Evolutionary conservation across 1,284 basidiomycete species (phyloP).

Genomic region (Thelephora terrestris): DNA sequence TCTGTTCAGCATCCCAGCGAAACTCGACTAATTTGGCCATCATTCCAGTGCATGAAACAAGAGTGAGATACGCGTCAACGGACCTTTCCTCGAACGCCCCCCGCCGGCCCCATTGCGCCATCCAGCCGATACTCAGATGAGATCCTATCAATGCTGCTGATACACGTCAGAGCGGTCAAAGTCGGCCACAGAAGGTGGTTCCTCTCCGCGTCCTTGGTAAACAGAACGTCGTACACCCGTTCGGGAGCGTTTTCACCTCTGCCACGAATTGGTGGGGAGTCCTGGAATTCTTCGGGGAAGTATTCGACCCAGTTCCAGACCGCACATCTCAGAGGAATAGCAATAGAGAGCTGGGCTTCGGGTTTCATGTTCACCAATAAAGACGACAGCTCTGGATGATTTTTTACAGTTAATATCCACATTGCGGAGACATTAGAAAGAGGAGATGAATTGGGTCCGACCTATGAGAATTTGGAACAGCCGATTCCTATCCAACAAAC

Average conservation of each 20-base stretch:
- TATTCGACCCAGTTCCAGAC: constrained; percentile 91
- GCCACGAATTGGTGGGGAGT: constrained; percentile 53
- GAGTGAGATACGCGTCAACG: background rate
- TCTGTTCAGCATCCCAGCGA: constrained; percentile 46
- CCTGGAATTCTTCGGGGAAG: constrained; percentile 75
- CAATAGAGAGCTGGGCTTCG: constrained; percentile 65
- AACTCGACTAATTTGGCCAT: constrained; percentile 25
- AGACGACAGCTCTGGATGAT: constrained; percentile 62
- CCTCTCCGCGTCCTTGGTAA: constrained; percentile 42
- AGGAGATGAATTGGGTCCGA: constrained; percentile 19
- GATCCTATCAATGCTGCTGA: constrained; percentile 65
- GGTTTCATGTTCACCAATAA: constrained; percentile 78
- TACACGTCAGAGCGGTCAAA: constrained; percentile 66
- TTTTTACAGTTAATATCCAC: background rate
- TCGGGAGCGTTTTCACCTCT: constrained; percentile 74
- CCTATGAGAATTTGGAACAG: constrained; percentile 61
- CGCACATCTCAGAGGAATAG: constrained; percentile 66
- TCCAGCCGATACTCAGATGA: constrained; percentile 40
- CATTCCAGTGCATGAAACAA: constrained; percentile 2
- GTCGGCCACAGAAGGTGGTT: constrained; percentile 72
- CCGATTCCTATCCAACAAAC: constrained; percentile 54
- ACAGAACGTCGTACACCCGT: constrained; percentile 71
- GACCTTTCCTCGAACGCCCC: constrained; percentile 21
- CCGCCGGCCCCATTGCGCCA: constrained; percentile 17
- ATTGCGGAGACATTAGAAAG: constrained; percentile 1